phyloP scores from a whole-genome alignment of 345 rosid species.

The Microthlaspi erraticum region DNA sequence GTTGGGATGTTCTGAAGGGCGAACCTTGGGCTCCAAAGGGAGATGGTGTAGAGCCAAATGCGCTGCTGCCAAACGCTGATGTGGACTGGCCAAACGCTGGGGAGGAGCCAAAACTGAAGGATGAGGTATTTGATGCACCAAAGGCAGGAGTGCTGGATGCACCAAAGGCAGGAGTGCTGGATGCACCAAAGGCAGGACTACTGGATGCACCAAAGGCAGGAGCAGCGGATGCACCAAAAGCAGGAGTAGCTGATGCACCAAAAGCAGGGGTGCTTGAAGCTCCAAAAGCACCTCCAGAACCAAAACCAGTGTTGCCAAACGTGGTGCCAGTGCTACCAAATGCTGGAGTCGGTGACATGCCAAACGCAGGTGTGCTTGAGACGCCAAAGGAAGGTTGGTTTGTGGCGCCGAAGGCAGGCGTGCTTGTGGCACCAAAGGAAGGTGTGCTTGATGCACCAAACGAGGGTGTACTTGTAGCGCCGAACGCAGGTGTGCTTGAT shows the following conservation, averaged over 20 bases:
- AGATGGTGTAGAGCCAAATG: conserved; percentile 70
- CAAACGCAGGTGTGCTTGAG: conserved; percentile 60
- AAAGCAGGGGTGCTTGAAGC: conserved; percentile 52
- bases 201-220: conserved; percentile 37
- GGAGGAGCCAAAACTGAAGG: conserved; percentile 72
- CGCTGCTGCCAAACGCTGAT: conserved; percentile 74
- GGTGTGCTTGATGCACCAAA: conserved; percentile 62
- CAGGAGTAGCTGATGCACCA: conserved; percentile 46
- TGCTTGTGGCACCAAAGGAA: conserved; percentile 60
- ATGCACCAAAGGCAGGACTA: conserved; percentile 35
- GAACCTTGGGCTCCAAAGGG: conserved; percentile 80
- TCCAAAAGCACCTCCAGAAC: conserved; percentile 60
- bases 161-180: conserved; percentile 60
- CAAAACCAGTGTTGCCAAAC: conserved; percentile 80
- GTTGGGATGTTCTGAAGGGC: conserved; percentile 60
- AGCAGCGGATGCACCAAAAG: conserved; percentile 32
- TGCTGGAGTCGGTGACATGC: conserved; percentile 56
- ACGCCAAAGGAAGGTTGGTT: conserved; percentile 63
- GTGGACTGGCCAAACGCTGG: conserved; percentile 88
- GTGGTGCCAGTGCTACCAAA: conserved; percentile 74
- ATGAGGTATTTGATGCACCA: conserved; percentile 64
- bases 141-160: conserved; percentile 58
- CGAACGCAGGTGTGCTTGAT: conserved; percentile 41
- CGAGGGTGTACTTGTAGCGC: conserved; percentile 52
- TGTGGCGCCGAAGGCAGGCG: conserved; percentile 58